phyloP scores from a whole-genome alignment of 1,284 basidiomycete species.

The Fomitopsis betulina region DNA sequence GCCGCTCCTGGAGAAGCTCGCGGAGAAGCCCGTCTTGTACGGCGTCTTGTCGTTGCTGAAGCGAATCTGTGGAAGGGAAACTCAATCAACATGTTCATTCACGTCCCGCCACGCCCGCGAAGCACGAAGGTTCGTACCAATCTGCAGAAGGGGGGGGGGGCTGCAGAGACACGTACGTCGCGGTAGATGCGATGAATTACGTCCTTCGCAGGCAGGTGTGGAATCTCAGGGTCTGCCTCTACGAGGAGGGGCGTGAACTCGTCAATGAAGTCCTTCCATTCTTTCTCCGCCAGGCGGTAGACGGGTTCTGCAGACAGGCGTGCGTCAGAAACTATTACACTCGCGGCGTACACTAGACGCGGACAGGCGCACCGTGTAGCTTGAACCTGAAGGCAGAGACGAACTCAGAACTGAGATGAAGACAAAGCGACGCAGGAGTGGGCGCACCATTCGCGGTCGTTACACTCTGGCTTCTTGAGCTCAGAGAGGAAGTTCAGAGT shows the following conservation, averaged over 20 bases:
- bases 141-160: background rate
- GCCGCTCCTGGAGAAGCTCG: constrained; percentile 76
- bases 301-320: constrained; percentile 58
- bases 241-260: constrained; percentile 60
- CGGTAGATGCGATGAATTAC: constrained; percentile 82
- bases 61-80: constrained; percentile 51
- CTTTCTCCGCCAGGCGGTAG: constrained; percentile 78
- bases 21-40: constrained; percentile 79
- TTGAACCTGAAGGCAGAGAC: constrained; percentile 54
- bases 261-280: constrained; percentile 84
- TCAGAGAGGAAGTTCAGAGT: constrained; percentile 74
- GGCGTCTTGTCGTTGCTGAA: constrained; percentile 94
- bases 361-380: constrained; percentile 48
- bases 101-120: background rate
- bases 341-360: background rate
- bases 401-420: background rate
- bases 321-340: background rate
- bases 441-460: constrained; percentile 82
- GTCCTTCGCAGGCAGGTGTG: constrained; percentile 82
- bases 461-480: constrained; percentile 71
- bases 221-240: constrained; percentile 77
- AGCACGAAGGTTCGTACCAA: background rate
- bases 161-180: constrained; percentile 47
- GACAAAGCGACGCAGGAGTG: background rate
- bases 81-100: background rate